These are phyloP conservation scores for Lepidium aucheri DNA, from an alignment of 345 rosid species.

Conservation along the genomic window DNA sequence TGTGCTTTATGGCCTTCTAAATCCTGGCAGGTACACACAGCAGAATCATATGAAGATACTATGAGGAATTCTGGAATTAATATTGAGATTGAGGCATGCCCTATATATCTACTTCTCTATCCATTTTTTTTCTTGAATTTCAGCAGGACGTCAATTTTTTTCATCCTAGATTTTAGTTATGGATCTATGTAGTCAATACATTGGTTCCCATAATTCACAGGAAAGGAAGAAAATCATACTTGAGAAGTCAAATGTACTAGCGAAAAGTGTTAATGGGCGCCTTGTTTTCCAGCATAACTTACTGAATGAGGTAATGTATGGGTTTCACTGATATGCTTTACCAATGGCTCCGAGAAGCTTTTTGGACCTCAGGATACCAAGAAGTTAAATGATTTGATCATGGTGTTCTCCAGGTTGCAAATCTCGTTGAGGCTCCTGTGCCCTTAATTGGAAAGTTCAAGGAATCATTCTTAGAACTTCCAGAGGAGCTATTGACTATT, in stretches of 20 bases:
- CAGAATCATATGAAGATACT: conserved; percentile 58
- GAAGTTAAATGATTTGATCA: background rate
- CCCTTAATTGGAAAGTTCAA: conserved; percentile 76
- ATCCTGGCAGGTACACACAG: conserved; percentile 52
- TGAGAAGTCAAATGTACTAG: conserved; percentile 51
- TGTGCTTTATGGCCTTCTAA: conserved; percentile 16
- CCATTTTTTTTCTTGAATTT: background rate
- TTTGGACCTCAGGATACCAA: background rate
- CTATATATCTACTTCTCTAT: background rate
- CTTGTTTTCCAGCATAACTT: conserved; percentile 50
- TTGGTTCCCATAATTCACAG: conserved; percentile 31
- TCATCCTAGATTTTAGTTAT: background rate
- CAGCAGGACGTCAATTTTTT: conserved; percentile 2
- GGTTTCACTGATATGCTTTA: conserved; percentile 15
- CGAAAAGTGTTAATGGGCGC: conserved; percentile 61
- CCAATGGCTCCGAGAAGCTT: background rate
- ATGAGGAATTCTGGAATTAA: conserved; percentile 71
- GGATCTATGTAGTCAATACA: background rate
- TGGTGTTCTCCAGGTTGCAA: conserved; percentile 57
- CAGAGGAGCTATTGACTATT: conserved; percentile 78
- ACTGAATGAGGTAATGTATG: conserved; percentile 59
- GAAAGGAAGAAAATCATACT: conserved; percentile 58
- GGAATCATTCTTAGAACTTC: conserved; percentile 84
- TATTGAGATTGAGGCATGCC: conserved; percentile 64
- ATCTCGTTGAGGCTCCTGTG: conserved; percentile 94